phyloP scores from a whole-genome alignment of 1,284 basidiomycete genomes.

The Pseudozyma flocculosa region DNA sequence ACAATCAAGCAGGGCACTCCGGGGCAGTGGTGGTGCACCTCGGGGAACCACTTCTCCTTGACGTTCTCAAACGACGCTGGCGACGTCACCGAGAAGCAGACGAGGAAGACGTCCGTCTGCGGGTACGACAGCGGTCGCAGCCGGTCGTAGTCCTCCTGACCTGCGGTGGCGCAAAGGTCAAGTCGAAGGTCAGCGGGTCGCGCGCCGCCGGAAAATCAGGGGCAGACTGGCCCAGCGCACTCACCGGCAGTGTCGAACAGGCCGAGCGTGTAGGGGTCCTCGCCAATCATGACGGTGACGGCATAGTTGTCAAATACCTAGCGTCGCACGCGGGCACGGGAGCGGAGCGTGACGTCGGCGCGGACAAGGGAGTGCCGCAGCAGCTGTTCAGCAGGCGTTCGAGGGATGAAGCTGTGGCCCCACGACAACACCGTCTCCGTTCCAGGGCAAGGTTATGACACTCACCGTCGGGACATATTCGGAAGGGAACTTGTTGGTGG shows the following conservation, averaged over 20 bases:
- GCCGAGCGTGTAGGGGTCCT: slow-evolving; percentile 97
- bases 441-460: too few species aligned
- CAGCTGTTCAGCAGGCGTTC: too few species aligned
- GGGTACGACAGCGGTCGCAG: slow-evolving; percentile 98
- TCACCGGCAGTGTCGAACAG: slow-evolving; percentile 95
- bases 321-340: neutral
- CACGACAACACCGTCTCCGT: too few species aligned
- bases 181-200: too few species aligned
- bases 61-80: slow-evolving; percentile 99
- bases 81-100: slow-evolving; percentile 98
- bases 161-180: slow-evolving; percentile 61
- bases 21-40: slow-evolving; percentile 99
- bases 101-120: slow-evolving; percentile 98
- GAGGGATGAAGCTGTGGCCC: too few species aligned
- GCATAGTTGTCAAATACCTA: slow-evolving; percentile 96
- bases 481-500: slow-evolving; percentile 74
- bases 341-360: neutral
- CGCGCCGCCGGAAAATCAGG: too few species aligned
- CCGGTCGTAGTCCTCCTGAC: slow-evolving; percentile 99
- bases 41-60: slow-evolving; percentile 99
- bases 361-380: too few species aligned
- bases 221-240: too few species aligned
- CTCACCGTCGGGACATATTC: slow-evolving; percentile 89
- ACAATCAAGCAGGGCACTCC: slow-evolving; percentile 98
- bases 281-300: slow-evolving; percentile 99